Base-by-base conservation (phyloP, 768 basidiomycete genomes). In the Coprinopsis marcescibilis region DNA sequence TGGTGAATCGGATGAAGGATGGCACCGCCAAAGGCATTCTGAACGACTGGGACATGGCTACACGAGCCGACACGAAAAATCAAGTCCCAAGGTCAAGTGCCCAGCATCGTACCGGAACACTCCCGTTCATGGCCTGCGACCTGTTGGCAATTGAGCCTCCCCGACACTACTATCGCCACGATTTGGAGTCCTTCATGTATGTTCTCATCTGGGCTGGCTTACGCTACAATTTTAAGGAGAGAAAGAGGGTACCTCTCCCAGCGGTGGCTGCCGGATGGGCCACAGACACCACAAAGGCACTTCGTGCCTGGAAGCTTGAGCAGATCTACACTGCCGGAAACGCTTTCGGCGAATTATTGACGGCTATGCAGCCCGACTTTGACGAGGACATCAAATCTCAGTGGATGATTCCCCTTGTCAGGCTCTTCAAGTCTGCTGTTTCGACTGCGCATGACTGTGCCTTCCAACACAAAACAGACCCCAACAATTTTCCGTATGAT, bases 111-210 rank as follows among this genome's bases (percentile, higher is more conserved):
- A 61, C 61, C 2, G 63, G 62, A 1, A 65, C 63, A 4, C 44
- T 58, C 1, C 60, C 58, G 4, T 64, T 62, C 49, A 63, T 61
- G 62, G 60, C 65, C 17, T 11, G 42, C 8, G 60, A 62, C 24
- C 59, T 66, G 4, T 47, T 65, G 27, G 17, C 34, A 3, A 43
- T 41, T 1, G 17, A 17, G 7, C 49, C 55, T 36, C 50, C 51
- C 4, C 19, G 14, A 12, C 58, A 60, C 36, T 27, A 37, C 3
- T 61, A 55, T 33, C 57, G 59, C n/a, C 52, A 60, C 42, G 56
- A 60, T 26, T 47, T 60, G 19, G 59, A 60, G 34, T 32, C 30
- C 30, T 32, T 32, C n/a, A n/a, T 32, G 8, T 32, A n/a, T 8
- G n/a, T 32, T 32, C n/a, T 32, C 30, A 8, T 32, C 8, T 32